A percentile compares a stretch with the other conserved stretches of the same genome.
These are phyloP conservation scores for Yarrowia sp. DNA, from an alignment of 805 yeast species.

Conservation along the genomic window DNA sequence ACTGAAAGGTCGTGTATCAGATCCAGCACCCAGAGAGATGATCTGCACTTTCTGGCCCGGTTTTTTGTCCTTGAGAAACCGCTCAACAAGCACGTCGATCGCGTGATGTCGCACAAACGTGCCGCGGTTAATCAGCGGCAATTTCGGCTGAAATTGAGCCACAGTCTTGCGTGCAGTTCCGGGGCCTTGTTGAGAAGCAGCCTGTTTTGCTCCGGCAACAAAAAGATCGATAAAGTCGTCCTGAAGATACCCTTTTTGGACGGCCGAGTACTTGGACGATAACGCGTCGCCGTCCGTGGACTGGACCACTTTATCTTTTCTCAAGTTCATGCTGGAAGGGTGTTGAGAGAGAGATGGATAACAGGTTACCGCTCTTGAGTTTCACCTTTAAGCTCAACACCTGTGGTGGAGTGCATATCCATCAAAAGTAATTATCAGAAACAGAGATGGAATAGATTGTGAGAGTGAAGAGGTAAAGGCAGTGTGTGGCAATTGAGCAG, in stretches of 20 bases:
- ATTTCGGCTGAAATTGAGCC: conserved; percentile 50
- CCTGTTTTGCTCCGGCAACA: conserved; percentile 41
- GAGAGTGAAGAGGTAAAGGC: too few species aligned
- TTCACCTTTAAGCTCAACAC: not conserved
- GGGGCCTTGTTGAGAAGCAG: conserved; percentile 8
- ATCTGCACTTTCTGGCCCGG: conserved; percentile 52
- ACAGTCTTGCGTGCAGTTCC: conserved; percentile 35
- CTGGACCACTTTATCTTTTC: conserved; percentile 57
- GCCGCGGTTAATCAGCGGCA: conserved; percentile 69
- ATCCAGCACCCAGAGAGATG: conserved; percentile 80
- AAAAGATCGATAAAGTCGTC: conserved; percentile 52
- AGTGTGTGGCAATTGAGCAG: too few species aligned
- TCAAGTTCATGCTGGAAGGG: conserved; percentile 32
- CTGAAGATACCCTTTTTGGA: conserved; percentile 54
- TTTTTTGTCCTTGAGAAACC: conserved; percentile 49
- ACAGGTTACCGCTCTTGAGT: too few species aligned
- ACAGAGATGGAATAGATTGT: too few species aligned
- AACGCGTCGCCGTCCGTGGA: conserved; percentile 70
- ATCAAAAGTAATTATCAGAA: not conserved
- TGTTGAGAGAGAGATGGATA: not conserved
- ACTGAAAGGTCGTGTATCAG: conserved; percentile 72
- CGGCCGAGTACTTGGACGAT: conserved; percentile 59
- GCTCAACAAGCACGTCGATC: conserved; percentile 54
- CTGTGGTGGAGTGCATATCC: conserved; percentile 15
- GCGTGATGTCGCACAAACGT: conserved; percentile 60